Conservation (phyloP, 176 grass and related monocot genomes). For the Carex myosuroides region DNA sequence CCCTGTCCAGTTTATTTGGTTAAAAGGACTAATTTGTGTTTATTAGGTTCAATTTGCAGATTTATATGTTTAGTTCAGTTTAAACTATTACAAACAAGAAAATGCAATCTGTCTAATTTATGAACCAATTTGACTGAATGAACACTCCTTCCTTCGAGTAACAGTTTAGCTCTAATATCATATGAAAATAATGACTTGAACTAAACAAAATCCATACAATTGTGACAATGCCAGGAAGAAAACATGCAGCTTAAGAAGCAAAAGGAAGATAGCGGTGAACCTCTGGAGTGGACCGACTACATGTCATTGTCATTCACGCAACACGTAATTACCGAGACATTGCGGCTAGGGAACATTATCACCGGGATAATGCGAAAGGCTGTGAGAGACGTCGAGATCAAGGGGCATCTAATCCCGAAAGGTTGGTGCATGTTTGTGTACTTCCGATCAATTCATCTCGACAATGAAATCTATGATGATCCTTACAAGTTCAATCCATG, state of each 20-base stretch:
- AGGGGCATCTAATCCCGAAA: conserved; percentile 88
- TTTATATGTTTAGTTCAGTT: neutral
- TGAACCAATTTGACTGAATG: neutral
- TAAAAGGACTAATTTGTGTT: neutral
- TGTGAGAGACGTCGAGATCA: conserved; percentile 66
- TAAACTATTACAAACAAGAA: neutral
- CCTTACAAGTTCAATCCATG: conserved; percentile 87
- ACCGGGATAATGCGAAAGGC: conserved; percentile 96
- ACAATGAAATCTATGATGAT: conserved; percentile 51
- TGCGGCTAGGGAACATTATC: conserved; percentile 86
- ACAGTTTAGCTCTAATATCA: neutral
- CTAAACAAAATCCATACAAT: neutral
- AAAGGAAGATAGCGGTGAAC: conserved; percentile 35
- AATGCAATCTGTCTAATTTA: neutral
- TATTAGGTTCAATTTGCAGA: neutral
- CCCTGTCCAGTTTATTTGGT: neutral
- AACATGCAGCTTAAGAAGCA: conserved; percentile 66
- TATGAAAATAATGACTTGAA: neutral
- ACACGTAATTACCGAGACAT: conserved; percentile 79
- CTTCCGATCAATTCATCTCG: conserved; percentile 91
- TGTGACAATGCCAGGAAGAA: conserved; percentile 52
- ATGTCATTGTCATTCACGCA: conserved; percentile 92
- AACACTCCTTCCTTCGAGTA: conserved; percentile 14
- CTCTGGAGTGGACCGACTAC: conserved; percentile 79
- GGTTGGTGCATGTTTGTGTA: conserved; percentile 89